A percentile compares a stretch with the other conserved stretches of the same genome.
Conservation (phyloP, 345 rosid species). For the Mangifera indica region DNA sequence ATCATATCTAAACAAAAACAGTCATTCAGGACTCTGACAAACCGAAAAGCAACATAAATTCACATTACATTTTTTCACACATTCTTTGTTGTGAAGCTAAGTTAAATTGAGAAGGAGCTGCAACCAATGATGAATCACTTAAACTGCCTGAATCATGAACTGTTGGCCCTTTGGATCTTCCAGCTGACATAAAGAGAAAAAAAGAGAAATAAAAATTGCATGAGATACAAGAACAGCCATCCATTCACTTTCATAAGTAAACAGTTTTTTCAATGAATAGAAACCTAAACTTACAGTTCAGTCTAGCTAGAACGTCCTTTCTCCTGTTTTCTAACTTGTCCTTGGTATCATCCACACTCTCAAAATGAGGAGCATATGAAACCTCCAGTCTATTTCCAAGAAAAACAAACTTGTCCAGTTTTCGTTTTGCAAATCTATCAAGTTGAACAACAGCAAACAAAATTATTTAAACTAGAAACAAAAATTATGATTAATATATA, state of each 20-base stretch:
- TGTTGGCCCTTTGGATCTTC: slow-evolving; percentile 35
- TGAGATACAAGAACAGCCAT: neutral
- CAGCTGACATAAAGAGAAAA: slow-evolving; percentile 39
- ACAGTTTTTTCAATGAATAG: neutral
- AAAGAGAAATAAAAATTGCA: neutral
- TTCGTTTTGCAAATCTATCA: slow-evolving; percentile 77
- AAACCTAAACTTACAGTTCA: slow-evolving; percentile 43
- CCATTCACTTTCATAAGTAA: neutral
- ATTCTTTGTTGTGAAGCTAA: slow-evolving; percentile 19
- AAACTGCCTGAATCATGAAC: slow-evolving; percentile 22
- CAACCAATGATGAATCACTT: slow-evolving; percentile 21
- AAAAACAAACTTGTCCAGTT: slow-evolving; percentile 76
- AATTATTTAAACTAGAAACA: neutral
- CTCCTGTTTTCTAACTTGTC: slow-evolving; percentile 80
- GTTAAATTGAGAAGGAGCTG: slow-evolving; percentile 24
- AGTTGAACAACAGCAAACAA: neutral
- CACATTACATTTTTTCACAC: slow-evolving; percentile 15
- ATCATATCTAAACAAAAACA: slow-evolving; percentile 5
- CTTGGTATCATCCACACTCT: slow-evolving; percentile 63
- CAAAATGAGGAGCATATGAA: slow-evolving; percentile 78
- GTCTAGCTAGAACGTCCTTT: slow-evolving; percentile 65
- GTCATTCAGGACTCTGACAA: neutral
- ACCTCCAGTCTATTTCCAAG: slow-evolving; percentile 71
- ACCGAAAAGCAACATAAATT: neutral
- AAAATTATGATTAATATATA: neutral